Evolutionary conservation across 495 filamentous ascomycete species (phyloP).

Genomic region (Amphirosellinia nigrospora): DNA sequence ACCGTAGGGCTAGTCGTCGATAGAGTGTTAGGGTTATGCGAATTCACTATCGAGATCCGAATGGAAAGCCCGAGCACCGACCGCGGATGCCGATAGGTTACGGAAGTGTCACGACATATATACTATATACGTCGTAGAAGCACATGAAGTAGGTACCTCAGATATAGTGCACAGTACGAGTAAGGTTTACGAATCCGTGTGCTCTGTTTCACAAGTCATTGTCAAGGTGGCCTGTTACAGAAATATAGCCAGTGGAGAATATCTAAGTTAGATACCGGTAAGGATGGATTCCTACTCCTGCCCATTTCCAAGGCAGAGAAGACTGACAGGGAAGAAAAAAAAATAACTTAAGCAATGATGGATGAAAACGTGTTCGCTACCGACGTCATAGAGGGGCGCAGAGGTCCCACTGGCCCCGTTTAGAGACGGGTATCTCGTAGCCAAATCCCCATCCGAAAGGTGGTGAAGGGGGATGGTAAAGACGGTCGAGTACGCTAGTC

Average conservation of each 20-base stretch:
- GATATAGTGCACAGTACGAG: conserved; percentile 20
- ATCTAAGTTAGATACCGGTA: neutral
- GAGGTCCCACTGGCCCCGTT: conserved; percentile 14
- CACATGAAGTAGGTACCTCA: conserved; percentile 5
- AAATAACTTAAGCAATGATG: neutral
- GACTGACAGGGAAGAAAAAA: neutral
- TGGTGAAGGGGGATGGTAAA: neutral
- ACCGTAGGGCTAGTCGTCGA: neutral
- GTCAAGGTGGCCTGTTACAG: neutral
- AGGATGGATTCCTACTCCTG: neutral
- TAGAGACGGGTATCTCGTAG: neutral
- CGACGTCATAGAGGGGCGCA: conserved; percentile 21
- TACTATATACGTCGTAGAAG: neutral
- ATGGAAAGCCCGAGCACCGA: no score
- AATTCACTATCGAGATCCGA: neutral
- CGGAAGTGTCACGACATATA: neutral
- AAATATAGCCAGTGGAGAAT: neutral
- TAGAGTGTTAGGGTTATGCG: neutral
- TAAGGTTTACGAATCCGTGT: neutral
- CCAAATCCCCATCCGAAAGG: neutral
- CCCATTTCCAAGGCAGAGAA: neutral
- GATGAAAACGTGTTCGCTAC: conserved; percentile 12
- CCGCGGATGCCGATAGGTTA: neutral
- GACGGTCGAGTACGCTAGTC: conserved; percentile 1
- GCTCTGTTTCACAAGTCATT: neutral